phyloP scores from a whole-genome alignment of 441 rosid species.

The Gossypium aridum region DNA sequence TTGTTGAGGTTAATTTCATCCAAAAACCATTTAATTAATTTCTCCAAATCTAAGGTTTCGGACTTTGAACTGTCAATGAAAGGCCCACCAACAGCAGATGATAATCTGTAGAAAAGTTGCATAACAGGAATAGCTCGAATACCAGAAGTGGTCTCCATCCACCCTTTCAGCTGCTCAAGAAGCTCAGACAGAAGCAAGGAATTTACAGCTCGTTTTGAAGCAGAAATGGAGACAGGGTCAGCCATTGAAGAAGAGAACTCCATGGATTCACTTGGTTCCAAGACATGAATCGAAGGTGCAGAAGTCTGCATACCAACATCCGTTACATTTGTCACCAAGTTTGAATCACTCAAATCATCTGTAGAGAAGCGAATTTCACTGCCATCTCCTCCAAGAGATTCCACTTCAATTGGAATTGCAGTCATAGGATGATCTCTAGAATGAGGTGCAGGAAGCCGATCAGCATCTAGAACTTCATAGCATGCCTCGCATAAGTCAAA shows the following conservation, averaged over 20 bases:
- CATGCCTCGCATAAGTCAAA: conserved; percentile 99
- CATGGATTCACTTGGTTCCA: conserved; percentile 89
- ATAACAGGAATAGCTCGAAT: conserved; percentile 90
- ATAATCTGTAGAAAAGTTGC: conserved; percentile 97
- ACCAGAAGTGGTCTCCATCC: conserved; percentile 94
- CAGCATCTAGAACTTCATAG: conserved; percentile 86
- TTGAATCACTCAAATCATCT: conserved; percentile 66
- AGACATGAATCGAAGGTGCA: conserved; percentile 88
- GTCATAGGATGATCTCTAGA: conserved; percentile 98
- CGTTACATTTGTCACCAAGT: conserved; percentile 41
- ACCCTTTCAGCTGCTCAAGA: conserved; percentile 91
- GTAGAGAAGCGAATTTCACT: conserved; percentile 81
- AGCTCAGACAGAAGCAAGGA: conserved; percentile 93
- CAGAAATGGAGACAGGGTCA: conserved; percentile 90
- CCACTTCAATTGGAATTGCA: conserved; percentile 94
- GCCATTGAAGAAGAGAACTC: conserved; percentile 73
- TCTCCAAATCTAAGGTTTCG: conserved; percentile 79
- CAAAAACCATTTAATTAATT: conserved; percentile 87
- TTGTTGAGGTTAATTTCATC: conserved; percentile 75
- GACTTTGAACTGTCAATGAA: conserved; percentile 91
- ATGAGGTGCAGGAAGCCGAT: conserved; percentile 92
- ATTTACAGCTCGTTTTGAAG: conserved; percentile 92
- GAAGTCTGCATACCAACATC: conserved; percentile 52
- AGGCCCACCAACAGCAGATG: conserved; percentile 98
- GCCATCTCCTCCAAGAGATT: conserved; percentile 84